Conservation (phyloP, 1,284 basidiomycete genomes). For the Austroboletus niveus region DNA sequence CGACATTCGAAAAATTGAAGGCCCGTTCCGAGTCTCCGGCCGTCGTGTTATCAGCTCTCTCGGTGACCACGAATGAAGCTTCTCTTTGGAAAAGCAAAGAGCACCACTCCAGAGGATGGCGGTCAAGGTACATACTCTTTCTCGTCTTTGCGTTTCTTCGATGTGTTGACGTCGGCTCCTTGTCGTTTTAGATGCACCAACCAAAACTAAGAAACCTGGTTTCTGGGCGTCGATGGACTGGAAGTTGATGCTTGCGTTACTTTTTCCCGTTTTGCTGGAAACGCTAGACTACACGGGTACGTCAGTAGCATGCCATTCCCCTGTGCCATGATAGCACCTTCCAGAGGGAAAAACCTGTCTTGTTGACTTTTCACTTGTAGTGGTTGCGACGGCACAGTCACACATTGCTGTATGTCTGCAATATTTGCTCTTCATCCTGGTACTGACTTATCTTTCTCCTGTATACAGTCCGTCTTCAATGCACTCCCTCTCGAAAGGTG, state of each 20-base stretch:
- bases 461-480: constrained; percentile 42
- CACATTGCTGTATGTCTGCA: constrained; percentile 42
- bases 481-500: constrained; percentile 46
- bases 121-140: constrained; percentile 8
- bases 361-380: constrained; percentile 21
- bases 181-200: constrained; percentile 1
- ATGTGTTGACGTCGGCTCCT: background rate
- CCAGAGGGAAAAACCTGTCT: no score
- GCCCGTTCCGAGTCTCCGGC: no score
- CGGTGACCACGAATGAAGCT: constrained; percentile 11
- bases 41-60: no score
- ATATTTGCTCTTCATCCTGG: background rate
- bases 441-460: no score
- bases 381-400: constrained; percentile 53
- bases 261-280: constrained; percentile 32
- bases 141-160: background rate
- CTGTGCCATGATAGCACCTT: background rate
- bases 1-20: no score
- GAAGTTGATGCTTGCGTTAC: constrained; percentile 28
- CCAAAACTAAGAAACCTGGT: constrained; percentile 3
- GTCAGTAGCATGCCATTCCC: background rate
- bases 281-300: constrained; percentile 44
- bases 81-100: constrained; percentile 5
- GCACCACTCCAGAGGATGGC: background rate
- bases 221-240: constrained; percentile 30